Evolutionary conservation across 2,329 filamentous ascomycete species (phyloP), one percentile per base, ranked within the genome.

Genomic region (Fusarium kyushuense): DNA sequence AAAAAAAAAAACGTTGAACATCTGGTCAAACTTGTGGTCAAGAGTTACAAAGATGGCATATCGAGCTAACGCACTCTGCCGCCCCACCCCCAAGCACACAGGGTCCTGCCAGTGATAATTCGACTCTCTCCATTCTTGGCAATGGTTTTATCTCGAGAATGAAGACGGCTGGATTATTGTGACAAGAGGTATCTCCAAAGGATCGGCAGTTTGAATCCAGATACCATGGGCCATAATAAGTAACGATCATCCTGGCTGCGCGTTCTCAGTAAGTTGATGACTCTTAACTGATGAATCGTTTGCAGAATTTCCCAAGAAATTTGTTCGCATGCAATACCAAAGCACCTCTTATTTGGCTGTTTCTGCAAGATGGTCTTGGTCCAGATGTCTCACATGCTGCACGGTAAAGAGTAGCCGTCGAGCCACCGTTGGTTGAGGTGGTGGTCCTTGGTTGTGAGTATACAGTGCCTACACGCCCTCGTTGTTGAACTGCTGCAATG

Each of bases 191-290:
- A 43, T 62, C 33, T 61, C 27, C 13, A 17, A 42, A 13, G 47
- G 61, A 64, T 64, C 61, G 59, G n/a, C 59, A 64, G 30, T 13
- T 33, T 3, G 12, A 45, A 64, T 43, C 59, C 36, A 53, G 59
- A 64, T 59, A 41, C 32, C 14, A 11, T 8, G 14, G 9, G 2
- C 40, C 17, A 23, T 10, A 49, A 41, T 8, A 2, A 59, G 66
- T 46, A 69, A 53, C 2, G 62, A 69, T 69, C 52, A 33, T 12
- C 65, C 14, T 6, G 14, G n/a, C 11, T 43, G 48, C 45, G 33
- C 35, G 47, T 51, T 33, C 52, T 21, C 36, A 10, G 16, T 32
- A 40, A 57, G 23, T 23, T 23, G 36, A 52, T 56, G 45, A 42
- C 35, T 54, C 40, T 40, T 4, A 9, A 45, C 45, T 30, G 27